A percentile compares a stretch with the other conserved stretches of the same genome.
Conservation (phyloP, 192 early-diverging fungal species). For the Backusella tuberculispora region DNA sequence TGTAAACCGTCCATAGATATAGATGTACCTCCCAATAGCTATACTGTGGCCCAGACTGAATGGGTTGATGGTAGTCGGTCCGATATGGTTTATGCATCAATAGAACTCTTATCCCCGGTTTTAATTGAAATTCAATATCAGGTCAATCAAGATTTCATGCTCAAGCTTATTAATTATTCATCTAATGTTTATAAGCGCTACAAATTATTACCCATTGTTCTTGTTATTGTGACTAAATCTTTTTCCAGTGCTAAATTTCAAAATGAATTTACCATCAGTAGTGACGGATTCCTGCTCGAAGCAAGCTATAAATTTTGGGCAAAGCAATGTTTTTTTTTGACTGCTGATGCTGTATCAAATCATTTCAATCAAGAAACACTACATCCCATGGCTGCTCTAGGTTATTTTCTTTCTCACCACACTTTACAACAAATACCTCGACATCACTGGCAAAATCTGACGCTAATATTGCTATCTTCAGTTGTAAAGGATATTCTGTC, state of each 20-base stretch:
- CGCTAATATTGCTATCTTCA: neutral
- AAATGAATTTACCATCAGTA: conserved; percentile 16
- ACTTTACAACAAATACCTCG: conserved; percentile 9
- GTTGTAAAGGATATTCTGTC: neutral
- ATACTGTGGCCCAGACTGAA: neutral
- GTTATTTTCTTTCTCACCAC: conserved; percentile 4
- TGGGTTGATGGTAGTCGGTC: conserved; percentile 20
- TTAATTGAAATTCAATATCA: conserved; percentile 18
- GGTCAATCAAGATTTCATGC: conserved; percentile 9
- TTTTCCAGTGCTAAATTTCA: conserved; percentile 6
- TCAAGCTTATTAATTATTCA: conserved; percentile 7
- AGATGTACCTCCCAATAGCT: conserved; percentile 6
- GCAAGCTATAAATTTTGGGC: conserved; percentile 15
- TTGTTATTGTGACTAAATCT: conserved; percentile 5
- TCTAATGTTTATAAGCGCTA: conserved; percentile 16
- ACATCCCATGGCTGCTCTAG: conserved; percentile 18
- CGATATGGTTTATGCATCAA: neutral
- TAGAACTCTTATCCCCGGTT: neutral
- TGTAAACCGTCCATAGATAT: conserved; percentile 4
- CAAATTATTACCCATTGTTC: neutral
- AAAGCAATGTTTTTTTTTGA: conserved; percentile 11
- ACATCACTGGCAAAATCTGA: conserved; percentile 8
- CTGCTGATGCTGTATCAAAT: conserved; percentile 22
- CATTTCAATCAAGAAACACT: conserved; percentile 16
- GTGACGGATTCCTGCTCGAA: neutral